phyloP scores from a whole-genome alignment of 2,329 filamentous ascomycete genomes.

The Scedosporium dehoogii region DNA sequence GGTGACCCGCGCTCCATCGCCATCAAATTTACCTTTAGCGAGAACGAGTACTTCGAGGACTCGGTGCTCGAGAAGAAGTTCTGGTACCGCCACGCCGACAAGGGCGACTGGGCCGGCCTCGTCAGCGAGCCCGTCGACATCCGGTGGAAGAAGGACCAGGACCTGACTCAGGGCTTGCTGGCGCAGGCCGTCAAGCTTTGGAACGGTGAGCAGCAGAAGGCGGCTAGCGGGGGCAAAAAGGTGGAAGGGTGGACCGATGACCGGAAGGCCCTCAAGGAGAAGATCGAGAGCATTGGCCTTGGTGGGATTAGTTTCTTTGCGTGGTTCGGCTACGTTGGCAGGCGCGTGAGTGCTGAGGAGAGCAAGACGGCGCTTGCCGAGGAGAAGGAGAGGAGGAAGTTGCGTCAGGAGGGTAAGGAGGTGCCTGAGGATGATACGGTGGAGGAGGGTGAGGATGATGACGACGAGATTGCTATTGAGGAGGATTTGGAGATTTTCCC shows the following conservation, averaged over 20 bases:
- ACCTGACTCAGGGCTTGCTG: slow-evolving; percentile 73
- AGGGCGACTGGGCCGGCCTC: slow-evolving; percentile 61
- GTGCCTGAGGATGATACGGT: slow-evolving; percentile 28
- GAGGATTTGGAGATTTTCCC: slow-evolving; percentile 76
- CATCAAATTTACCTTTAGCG: slow-evolving; percentile 67
- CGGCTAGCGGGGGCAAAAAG: slow-evolving; percentile 25
- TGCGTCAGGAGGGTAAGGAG: slow-evolving; percentile 39
- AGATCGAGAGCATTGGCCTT: slow-evolving; percentile 50
- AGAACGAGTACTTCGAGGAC: slow-evolving; percentile 78
- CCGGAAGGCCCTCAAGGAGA: slow-evolving; percentile 40
- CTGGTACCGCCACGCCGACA: slow-evolving; percentile 63
- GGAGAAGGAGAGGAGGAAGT: slow-evolving; percentile 46
- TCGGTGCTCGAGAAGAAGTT: slow-evolving; percentile 81
- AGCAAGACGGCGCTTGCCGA: slow-evolving; percentile 50
- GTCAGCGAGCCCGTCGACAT: slow-evolving; percentile 86
- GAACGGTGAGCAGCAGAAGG: slow-evolving; percentile 46
- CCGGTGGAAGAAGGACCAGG: slow-evolving; percentile 76
- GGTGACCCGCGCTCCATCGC: slow-evolving; percentile 74
- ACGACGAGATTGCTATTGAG: slow-evolving; percentile 52
- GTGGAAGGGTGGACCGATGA: slow-evolving; percentile 30
- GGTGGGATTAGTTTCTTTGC: slow-evolving; percentile 73
- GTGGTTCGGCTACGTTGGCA: slow-evolving; percentile 73
- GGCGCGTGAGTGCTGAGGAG: slow-evolving; percentile 63
- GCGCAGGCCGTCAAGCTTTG: slow-evolving; percentile 60
- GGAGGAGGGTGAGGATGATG: slow-evolving; percentile 40